These are phyloP conservation scores for Amanita exitialis DNA, from an alignment of 768 basidiomycete genomes.

Conservation along the genomic window DNA sequence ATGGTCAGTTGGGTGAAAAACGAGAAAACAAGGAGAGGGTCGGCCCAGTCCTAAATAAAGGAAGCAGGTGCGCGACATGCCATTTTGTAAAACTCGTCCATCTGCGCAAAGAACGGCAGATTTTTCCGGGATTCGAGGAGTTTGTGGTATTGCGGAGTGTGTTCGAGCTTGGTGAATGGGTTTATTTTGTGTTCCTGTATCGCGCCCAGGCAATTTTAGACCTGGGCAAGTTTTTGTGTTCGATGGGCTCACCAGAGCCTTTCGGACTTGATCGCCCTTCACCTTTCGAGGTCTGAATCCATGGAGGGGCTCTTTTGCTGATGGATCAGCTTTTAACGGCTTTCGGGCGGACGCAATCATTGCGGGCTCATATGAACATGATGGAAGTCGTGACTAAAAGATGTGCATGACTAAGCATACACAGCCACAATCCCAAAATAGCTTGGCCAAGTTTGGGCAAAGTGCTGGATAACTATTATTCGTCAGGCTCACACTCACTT, in stretches of 20 bases:
- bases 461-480: too few relatives aligned
- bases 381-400: too few relatives aligned
- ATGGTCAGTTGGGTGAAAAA: slow-evolving; percentile 8
- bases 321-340: neutral
- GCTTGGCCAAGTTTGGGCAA: too few relatives aligned
- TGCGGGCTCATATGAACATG: too few relatives aligned
- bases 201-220: neutral
- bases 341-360: too few relatives aligned
- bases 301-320: slow-evolving; percentile 48
- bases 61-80: slow-evolving; percentile 42
- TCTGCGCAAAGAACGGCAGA: slow-evolving; percentile 85
- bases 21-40: slow-evolving; percentile 22
- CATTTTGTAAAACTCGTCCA: slow-evolving; percentile 87
- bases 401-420: too few relatives aligned
- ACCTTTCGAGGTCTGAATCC: slow-evolving; percentile 69
- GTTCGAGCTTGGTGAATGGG: slow-evolving; percentile 79
- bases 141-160: slow-evolving; percentile 72
- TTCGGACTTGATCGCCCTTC: slow-evolving; percentile 50
- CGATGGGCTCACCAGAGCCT: slow-evolving; percentile 49
- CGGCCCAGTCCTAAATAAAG: slow-evolving; percentile 31
- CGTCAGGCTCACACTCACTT: too few relatives aligned
- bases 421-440: too few relatives aligned
- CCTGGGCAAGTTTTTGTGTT: too few relatives aligned
- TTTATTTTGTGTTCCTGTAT: slow-evolving; percentile 69
- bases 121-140: slow-evolving; percentile 80